Evolutionary conservation across 495 filamentous ascomycete species (phyloP).

Genomic region (Oidiodendron maius): DNA sequence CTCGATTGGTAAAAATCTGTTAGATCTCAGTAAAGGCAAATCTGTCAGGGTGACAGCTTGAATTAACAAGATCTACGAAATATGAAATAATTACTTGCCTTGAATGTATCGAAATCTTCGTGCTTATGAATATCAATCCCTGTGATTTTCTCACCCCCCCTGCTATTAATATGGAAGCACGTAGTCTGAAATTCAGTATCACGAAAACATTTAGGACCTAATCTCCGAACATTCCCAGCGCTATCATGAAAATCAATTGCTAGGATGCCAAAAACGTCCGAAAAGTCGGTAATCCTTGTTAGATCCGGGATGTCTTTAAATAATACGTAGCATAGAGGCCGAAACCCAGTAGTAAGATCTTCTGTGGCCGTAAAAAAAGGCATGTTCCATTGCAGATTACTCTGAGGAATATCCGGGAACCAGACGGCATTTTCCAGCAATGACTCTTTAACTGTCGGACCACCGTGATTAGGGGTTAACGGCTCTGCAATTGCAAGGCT

Average conservation of each 20-base stretch:
- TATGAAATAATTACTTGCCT: no score
- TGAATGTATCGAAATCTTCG: no score
- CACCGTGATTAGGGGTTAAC: no score
- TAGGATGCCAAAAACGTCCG: neutral
- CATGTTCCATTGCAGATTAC: neutral
- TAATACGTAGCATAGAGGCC: neutral
- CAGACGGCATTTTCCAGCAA: neutral
- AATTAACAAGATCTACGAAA: no score
- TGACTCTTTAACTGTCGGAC: neutral
- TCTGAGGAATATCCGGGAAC: neutral
- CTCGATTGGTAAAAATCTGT: no score
- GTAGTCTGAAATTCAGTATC: no score
- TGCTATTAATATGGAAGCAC: no score
- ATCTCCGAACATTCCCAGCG: neutral
- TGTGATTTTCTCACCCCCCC: no score
- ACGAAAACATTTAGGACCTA: neutral
- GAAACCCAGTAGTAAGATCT: neutral
- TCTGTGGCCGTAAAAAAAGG: neutral
- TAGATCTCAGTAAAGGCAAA: no score
- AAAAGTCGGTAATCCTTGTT: neutral
- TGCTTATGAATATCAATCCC: no score
- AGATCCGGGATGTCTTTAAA: neutral
- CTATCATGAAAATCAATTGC: neutral
- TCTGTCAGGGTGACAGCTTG: no score
- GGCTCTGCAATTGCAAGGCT: neutral